Evolutionary conservation across 2,329 filamentous ascomycete species (phyloP), one percentile per base, ranked within the genome.

Genomic region (Ilyonectria destructans): DNA sequence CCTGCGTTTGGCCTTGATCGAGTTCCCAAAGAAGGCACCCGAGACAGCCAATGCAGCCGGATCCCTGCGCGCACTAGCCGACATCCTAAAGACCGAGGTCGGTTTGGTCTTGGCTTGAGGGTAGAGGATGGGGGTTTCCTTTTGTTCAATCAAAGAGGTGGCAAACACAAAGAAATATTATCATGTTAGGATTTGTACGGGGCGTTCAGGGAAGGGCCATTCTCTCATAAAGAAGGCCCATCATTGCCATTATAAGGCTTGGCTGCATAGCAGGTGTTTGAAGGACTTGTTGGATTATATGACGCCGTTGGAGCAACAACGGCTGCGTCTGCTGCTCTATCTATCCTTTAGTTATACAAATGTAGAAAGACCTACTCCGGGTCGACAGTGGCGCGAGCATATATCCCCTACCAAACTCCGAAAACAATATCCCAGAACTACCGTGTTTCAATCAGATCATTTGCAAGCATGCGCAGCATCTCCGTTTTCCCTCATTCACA

Each of bases 1-100:
- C 1, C 79, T 98, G 71, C 86, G 90, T 43, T 85, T 89, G 58
- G 93, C 93, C 0, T 83, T 96, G 29, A 80, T 96, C n/a, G 91
- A 94, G 13, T 91, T 96, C 56, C 94, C 94, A 1, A 82, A 82
- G 29, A 85, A 83, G 63, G 86, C 85, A 1, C 80, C 83, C 2
- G 79, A 82, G 21, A 83, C 85, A 59, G 85, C 84, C 1, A 80
- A 84, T 1, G 87, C 86, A 1, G 86, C 86, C 2, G 83, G 83
- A 45, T 86, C 87, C 6, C 77, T 91, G 51, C 79, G 82, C 62
- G 87, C 89, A 0, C 76, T 90, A 51, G 88, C 84, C 2, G 85
- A 88, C 67, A 80, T 88, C 13, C 78, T 90, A n/a, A 83, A 82
- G 68, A 80, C 80, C 45, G 85, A 88, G 67, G 81, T 82, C 7